Evolutionary conservation across 2,329 filamentous ascomycete genomes (phyloP).

Genomic region (Trichoderma arundinaceum): DNA sequence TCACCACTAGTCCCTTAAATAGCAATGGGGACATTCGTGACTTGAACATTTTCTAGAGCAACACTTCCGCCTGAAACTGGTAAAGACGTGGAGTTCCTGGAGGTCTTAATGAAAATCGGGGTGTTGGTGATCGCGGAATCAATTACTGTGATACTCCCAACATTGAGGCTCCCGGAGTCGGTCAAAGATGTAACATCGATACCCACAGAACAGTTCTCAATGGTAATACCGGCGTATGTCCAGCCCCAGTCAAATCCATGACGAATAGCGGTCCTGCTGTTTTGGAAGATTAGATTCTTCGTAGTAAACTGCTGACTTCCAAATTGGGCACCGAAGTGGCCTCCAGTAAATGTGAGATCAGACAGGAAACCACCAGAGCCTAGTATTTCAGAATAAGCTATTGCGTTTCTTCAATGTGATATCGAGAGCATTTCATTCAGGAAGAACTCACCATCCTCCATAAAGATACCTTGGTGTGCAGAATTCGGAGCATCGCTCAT

Average conservation of each 20-base stretch:
- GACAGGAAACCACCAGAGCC: constrained; percentile 70
- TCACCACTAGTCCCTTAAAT: not conserved
- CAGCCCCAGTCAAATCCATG: constrained; percentile 81
- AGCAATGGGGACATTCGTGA: not conserved
- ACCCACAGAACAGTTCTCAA: constrained; percentile 68
- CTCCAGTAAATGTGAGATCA: constrained; percentile 74
- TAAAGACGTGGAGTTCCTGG: constrained; percentile 40
- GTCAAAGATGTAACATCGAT: constrained; percentile 63
- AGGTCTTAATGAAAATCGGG: constrained; percentile 66
- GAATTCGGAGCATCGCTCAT: not conserved
- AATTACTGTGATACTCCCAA: constrained; percentile 67
- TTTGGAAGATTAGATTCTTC: constrained; percentile 69
- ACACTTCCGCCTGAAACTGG: not conserved
- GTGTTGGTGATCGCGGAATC: constrained; percentile 75
- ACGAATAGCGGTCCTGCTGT: constrained; percentile 68
- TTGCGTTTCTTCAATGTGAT: too few relatives aligned
- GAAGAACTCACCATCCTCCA: constrained; percentile 53
- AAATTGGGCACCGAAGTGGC: constrained; percentile 60
- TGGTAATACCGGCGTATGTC: constrained; percentile 70
- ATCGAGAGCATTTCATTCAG: too few relatives aligned
- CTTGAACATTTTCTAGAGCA: not conserved
- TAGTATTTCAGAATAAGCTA: not conserved
- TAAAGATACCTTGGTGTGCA: constrained; percentile 63
- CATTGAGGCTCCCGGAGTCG: not conserved
- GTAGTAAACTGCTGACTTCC: constrained; percentile 77